phyloP scores from a whole-genome alignment of 1,284 basidiomycete genomes.

The Cutaneotrichosporon cyanovorans region DNA sequence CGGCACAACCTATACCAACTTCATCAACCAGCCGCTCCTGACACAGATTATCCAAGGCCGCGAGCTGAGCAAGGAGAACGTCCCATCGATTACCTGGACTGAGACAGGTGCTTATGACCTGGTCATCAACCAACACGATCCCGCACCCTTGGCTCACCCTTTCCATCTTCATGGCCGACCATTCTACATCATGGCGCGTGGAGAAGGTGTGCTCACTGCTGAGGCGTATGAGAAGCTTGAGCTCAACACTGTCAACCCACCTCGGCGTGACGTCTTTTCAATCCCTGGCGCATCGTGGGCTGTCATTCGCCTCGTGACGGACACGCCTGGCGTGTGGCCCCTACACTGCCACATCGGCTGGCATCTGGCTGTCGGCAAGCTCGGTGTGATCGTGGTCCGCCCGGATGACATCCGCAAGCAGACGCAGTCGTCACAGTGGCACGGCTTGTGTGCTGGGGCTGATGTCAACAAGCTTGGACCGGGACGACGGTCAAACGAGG shows the following conservation, averaged over 20 bases:
- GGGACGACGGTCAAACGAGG: neutral
- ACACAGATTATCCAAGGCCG: slow-evolving; percentile 20
- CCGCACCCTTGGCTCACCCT: slow-evolving; percentile 32
- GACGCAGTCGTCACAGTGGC: slow-evolving; percentile 14
- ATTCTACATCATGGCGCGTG: slow-evolving; percentile 37
- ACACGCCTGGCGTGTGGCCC: slow-evolving; percentile 24
- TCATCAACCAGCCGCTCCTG: slow-evolving; percentile 36
- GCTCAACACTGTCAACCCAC: slow-evolving; percentile 36
- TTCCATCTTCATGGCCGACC: slow-evolving; percentile 34
- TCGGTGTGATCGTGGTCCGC: slow-evolving; percentile 18
- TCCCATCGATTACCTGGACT: slow-evolving; percentile 23
- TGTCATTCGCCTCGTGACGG: slow-evolving; percentile 25
- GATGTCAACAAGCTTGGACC: slow-evolving; percentile 10
- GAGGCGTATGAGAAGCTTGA: slow-evolving; percentile 4
- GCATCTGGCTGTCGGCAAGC: slow-evolving; percentile 20
- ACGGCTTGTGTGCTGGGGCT: slow-evolving; percentile 11
- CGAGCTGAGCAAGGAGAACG: slow-evolving; percentile 14
- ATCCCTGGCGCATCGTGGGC: slow-evolving; percentile 26
- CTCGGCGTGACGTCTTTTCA: slow-evolving; percentile 43
- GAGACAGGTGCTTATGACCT: slow-evolving; percentile 22
- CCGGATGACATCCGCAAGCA: slow-evolving; percentile 13
- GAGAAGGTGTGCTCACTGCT: slow-evolving; percentile 24
- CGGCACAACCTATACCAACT: slow-evolving; percentile 21
- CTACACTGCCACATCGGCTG: slow-evolving; percentile 29
- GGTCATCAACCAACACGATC: slow-evolving; percentile 42